A percentile compares a stretch with the other conserved stretches of the same genome.
phyloP scores from a whole-genome alignment of 2,329 filamentous ascomycete genomes.

The Phialophora macrospora region DNA sequence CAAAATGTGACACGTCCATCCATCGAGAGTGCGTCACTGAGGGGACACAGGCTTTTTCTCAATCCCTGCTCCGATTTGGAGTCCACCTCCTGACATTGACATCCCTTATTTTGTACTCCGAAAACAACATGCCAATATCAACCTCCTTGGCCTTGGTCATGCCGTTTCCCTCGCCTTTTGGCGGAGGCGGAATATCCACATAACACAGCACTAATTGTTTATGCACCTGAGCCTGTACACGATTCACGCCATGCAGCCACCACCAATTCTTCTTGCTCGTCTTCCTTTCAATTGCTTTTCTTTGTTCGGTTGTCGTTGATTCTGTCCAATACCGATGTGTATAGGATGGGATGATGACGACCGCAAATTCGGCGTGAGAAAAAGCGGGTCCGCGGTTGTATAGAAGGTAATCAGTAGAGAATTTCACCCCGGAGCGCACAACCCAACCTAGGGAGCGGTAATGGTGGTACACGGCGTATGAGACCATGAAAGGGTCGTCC shows the following conservation, averaged over 20 bases:
- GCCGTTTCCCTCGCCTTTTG: conserved; percentile 50
- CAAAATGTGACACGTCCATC: neutral
- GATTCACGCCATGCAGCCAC: conserved; percentile 80
- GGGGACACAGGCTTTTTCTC: conserved; percentile 22
- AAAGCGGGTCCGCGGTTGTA: conserved; percentile 94
- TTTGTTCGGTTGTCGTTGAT: conserved; percentile 52
- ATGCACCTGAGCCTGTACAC: conserved; percentile 84
- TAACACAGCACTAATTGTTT: conserved; percentile 91
- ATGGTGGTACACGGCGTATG: conserved; percentile 92
- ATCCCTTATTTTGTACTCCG: conserved; percentile 76
- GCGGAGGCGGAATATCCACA: conserved; percentile 81
- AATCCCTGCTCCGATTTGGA: conserved; percentile 75
- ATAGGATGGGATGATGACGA: conserved; percentile 84
- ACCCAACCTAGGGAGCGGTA: conserved; percentile 97
- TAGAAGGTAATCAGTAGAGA: conserved; percentile 91
- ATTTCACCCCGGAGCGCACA: conserved; percentile 88
- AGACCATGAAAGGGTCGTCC: conserved; percentile 82
- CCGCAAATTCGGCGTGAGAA: conserved; percentile 89
- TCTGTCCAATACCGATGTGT: conserved; percentile 71
- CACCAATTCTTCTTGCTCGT: conserved; percentile 53
- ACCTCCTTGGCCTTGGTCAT: conserved; percentile 42
- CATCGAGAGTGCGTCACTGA: neutral
- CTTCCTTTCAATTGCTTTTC: conserved; percentile 55
- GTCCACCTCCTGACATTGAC: conserved; percentile 83
- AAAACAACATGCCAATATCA: conserved; percentile 68